Conservation (phyloP, 306 rosid species). For the Abrus precatorius region DNA sequence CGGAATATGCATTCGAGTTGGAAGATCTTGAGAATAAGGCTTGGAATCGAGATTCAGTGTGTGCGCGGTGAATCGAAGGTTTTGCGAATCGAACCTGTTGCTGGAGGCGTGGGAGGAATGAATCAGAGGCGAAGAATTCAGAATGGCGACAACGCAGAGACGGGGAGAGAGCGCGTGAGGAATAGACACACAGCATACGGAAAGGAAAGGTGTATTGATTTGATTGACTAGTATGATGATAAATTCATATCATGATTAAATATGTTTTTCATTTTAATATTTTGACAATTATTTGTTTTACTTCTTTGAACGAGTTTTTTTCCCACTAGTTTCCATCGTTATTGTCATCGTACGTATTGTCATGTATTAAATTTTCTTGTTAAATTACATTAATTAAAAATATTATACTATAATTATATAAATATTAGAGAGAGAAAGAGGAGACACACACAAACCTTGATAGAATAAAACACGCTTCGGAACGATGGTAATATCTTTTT, state of each 20-base stretch:
- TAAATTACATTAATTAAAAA: no score
- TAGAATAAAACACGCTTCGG: no score
- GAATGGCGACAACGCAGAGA: constrained; percentile 7
- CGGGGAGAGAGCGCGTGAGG: constrained; percentile 37
- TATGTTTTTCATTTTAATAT: not conserved
- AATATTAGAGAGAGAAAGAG: no score
- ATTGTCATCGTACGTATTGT: no score
- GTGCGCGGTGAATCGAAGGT: constrained; percentile 40
- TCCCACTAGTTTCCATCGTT: no score
- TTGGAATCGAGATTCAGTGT: constrained; percentile 18
- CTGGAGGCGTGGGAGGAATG: constrained; percentile 23
- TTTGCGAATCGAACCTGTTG: constrained; percentile 41
- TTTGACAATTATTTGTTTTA: not conserved
- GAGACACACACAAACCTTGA: no score
- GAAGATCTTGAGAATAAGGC: constrained; percentile 28
- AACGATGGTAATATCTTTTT: no score
- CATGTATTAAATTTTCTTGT: no score
- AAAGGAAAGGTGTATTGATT: not conserved
- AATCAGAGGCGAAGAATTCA: constrained; percentile 26
- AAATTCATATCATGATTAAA: not conserved
- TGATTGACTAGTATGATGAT: constrained; percentile 10
- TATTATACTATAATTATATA: no score
- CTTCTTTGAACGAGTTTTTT: no score
- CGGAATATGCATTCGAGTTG: not conserved
- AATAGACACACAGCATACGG: not conserved